These are phyloP conservation scores for Cordyceps farinosa DNA, from an alignment of 2,329 filamentous ascomycete species.

Conservation along the genomic window DNA sequence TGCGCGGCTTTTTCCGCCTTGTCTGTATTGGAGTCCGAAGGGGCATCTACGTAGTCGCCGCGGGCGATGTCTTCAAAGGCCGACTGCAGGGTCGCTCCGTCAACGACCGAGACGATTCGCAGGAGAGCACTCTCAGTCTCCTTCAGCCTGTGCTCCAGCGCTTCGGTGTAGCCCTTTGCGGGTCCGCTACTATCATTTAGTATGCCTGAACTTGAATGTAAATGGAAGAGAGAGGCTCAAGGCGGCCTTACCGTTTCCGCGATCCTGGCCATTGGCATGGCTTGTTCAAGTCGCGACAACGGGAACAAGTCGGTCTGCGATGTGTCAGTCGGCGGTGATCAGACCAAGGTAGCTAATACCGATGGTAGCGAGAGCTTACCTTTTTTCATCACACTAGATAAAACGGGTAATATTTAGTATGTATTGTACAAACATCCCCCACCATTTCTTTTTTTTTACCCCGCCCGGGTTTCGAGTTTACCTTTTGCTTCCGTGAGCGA, in stretches of 20 bases:
- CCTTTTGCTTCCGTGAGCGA: conserved; percentile 25
- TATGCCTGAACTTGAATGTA: background rate
- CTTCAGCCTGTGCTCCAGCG: conserved; percentile 39
- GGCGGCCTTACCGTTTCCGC: conserved; percentile 21
- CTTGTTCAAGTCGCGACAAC: conserved; percentile 17
- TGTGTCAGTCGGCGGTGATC: background rate
- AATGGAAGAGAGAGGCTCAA: too few species aligned
- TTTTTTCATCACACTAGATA: conserved; percentile 17
- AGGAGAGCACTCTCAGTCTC: conserved; percentile 40
- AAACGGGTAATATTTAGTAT: background rate
- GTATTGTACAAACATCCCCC: background rate
- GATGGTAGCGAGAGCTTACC: background rate
- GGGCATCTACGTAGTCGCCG: background rate
- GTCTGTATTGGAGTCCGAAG: background rate
- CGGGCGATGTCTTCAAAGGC: conserved; percentile 13
- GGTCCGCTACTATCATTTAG: conserved; percentile 34
- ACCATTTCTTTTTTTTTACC: background rate
- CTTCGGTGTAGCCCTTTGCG: conserved; percentile 44
- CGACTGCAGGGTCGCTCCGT: background rate
- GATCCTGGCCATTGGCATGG: conserved; percentile 20
- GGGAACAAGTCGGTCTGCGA: conserved; percentile 19
- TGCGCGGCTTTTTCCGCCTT: conserved; percentile 12
- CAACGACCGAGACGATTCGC: conserved; percentile 23
- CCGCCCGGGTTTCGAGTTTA: background rate
- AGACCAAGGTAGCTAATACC: too few species aligned